Base-by-base conservation (phyloP, 2,329 filamentous ascomycete species). In the Nemania abortiva region DNA sequence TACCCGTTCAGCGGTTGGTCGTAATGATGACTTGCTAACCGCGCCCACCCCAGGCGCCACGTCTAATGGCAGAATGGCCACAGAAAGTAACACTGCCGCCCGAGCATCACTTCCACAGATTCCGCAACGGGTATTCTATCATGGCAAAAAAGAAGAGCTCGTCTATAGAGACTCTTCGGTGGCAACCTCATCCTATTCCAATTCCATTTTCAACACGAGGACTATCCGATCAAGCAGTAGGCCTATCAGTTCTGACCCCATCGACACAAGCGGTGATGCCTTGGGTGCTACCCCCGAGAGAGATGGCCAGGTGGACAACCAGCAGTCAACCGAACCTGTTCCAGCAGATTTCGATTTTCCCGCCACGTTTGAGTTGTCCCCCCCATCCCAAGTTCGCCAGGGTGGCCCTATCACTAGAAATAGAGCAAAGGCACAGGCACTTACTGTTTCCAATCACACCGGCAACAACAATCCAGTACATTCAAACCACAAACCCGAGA, bases 301-400 rank as follows among this genome's bases (percentile, higher is more conserved):
- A 1, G 29, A 59, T 13, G 22, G 49, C 13, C 34, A 20, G 7
- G 34, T 20, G 2, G 63, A 69, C 62, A 63, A 69, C 39, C 63
- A 69, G 31, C 49, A 58, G 31, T 71, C 66, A 18, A 69, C 66
- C 27, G 52, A 61, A 42, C 69, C 69, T 45, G 6, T 66, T 10
- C 69, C 66, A 24, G 3, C 37, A 62, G 60, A 66, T n/a, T 62
- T 66, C 9, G 59, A 66, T n/a, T 20, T 7, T 20, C 24, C 5
- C 10, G 24, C 42, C 34, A 2, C 20, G 1, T 56, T 61, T 27
- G 45, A 4, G 34, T 37, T 57, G 24, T 69, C 63, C 6, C 52
- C 69, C 1, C 52, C 63, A 27, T n/a, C 58, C 22, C 6, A 3
- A 5, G 27, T 5, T 45, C n/a, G 20, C 29, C 52, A 20, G 20